Evolutionary conservation across 2,329 filamentous ascomycete species (phyloP), one percentile per base, ranked within the genome.

Genomic region (Xylariaceae sp.): DNA sequence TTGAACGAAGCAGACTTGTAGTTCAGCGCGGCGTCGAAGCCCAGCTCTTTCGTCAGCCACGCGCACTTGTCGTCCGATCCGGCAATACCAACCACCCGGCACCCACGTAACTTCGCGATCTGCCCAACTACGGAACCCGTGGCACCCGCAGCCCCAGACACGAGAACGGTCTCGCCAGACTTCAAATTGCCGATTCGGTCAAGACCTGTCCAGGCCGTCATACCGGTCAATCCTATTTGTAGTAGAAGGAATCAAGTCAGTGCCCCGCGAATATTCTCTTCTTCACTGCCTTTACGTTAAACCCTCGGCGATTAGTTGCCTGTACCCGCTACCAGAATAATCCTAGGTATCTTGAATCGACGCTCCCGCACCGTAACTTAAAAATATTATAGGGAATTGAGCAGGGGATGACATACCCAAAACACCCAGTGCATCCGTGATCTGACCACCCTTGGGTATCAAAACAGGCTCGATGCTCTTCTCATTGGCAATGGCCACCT

Each of bases 171-270:
- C 59, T 92, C 87, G 4, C 88, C 88, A 2, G 80, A 70, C 69
- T 86, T 84, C 33, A 87, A 82, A 50, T 87, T 75, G 2, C 83
- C 89, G 39, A 92, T 81, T 50, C 88, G 81, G 24, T 82, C 70
- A 67, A 92, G 82, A 16, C 89, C 89, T 59, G 89, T 88, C 73
- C 90, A 92, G 2, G 89, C 89, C 0, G 89, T 92, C 57, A 92
- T 63, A 2, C 87, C 87, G 0, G 88, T 90, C 70, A 84, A 74
- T 10, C 89, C 65, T 68, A 13, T 40, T 9, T n/a, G n/a, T n/a
- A n/a, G n/a, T n/a, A 8, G 21, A 33, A 16, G 6, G 10, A n/a
- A 9, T 35, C 18, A 29, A 5, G 37, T 59, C n/a, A 59, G 54
- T 18, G n/a, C n/a, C n/a, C n/a, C n/a, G n/a, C n/a, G n/a, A n/a